A percentile compares a stretch with the other conserved stretches of the same genome.
These are phyloP conservation scores for Solanum raphanifolium DNA, from an alignment of 257 asterid species.

Conservation along the genomic window DNA sequence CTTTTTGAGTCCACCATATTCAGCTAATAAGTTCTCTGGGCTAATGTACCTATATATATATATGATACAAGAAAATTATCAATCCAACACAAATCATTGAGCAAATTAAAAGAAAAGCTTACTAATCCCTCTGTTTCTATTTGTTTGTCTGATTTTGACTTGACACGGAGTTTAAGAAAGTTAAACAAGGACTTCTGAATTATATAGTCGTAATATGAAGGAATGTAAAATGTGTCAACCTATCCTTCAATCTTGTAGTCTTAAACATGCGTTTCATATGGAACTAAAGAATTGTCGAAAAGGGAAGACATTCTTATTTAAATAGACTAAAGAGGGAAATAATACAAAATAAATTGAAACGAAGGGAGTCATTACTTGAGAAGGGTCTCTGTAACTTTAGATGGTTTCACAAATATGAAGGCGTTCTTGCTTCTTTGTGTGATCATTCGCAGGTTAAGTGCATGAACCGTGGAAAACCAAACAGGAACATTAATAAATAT, in stretches of 20 bases:
- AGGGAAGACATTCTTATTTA: no score
- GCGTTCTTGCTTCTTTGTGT: constrained; percentile 47
- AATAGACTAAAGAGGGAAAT: no score
- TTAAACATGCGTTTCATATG: background rate
- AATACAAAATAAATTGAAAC: background rate
- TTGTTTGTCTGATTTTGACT: background rate
- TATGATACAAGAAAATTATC: background rate
- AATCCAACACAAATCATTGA: background rate
- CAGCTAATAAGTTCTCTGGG: constrained; percentile 41
- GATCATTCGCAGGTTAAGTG: constrained; percentile 46
- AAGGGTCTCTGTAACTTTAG: constrained; percentile 61
- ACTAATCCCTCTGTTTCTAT: background rate
- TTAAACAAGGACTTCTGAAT: background rate
- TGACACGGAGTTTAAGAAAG: background rate
- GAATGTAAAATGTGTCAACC: background rate
- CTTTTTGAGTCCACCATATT: constrained; percentile 64
- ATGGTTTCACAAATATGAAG: constrained; percentile 51
- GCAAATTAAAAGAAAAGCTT: background rate
- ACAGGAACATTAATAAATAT: constrained; percentile 61
- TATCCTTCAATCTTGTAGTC: background rate
- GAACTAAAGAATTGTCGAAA: background rate
- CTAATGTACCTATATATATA: constrained; percentile 35
- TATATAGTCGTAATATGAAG: background rate
- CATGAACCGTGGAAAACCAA: constrained; percentile 54
- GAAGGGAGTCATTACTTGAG: constrained; percentile 41